Evolutionary conservation across 495 filamentous ascomycete species (phyloP), one percentile per base, ranked within the genome.

Genomic region (Xylaria intraflava): DNA sequence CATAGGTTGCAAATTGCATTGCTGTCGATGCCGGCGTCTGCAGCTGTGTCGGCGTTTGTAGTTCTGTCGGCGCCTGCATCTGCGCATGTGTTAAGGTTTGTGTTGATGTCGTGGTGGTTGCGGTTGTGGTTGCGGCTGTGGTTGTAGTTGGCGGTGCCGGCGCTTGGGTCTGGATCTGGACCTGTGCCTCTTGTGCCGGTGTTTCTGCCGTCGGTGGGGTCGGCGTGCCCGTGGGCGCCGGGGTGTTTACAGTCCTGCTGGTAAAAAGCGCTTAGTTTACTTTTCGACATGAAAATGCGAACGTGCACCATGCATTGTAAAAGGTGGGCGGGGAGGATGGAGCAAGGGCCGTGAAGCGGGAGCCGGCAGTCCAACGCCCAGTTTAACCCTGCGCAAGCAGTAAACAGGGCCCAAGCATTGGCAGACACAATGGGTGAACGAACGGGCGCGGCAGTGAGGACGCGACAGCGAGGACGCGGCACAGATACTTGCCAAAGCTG

Each of bases 1-100:
- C 31, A 46, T 53, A 53, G 2, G 42, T 17, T 17, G 31, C 10
- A 24, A 24, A 53, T 17, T 53, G 51, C 24, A 42, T 33, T 20
- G 48, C 23, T 10, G 47, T 26, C 26, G 38, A 17, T 20, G 48
- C 30, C 8, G 51, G 23, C 17, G 51, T 22, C 7, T 40, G 14
- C 23, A n/a, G 41, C 17, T 43, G 43, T 14, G 51, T 39, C 33
- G 39, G 20, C 0, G 39, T 17, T 4, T 26, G 40, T 19, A 39
- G 23, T 19, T 39, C 27, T 26, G 20, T 29, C 27, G 27, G 27
- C 9, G 27, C 9, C 27, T 29, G 27, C 27, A 29, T 29, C 27
- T 29, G 27, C 35, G 35, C 35, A 14, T 38, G 35, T n/a, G 17
- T 38, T 19, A 29, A 9, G 16, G 20, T 43, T 12, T 43, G 43